phyloP scores from a whole-genome alignment of 2,329 filamentous ascomycete species.

The Nemania sp. region DNA sequence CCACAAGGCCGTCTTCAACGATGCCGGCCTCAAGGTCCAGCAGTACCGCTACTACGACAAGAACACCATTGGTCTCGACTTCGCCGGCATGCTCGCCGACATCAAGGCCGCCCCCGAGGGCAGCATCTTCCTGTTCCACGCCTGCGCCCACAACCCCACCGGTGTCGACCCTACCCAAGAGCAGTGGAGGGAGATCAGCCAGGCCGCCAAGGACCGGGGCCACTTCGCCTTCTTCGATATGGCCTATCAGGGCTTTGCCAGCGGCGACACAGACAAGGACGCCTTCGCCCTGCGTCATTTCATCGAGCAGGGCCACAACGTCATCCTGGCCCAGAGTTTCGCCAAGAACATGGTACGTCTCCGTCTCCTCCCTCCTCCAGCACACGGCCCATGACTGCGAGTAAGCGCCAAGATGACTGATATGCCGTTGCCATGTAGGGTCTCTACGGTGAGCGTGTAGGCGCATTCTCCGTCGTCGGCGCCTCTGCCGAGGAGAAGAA shows the following conservation, averaged over 20 bases:
- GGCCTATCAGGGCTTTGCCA: slow-evolving; percentile 98
- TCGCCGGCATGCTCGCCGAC: slow-evolving; percentile 88
- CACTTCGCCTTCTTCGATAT: slow-evolving; percentile 99
- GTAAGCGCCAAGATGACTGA: neutral
- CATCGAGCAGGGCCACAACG: slow-evolving; percentile 86
- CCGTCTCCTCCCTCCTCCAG: neutral
- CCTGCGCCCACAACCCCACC: slow-evolving; percentile 97
- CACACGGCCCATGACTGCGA: neutral
- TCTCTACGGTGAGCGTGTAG: slow-evolving; percentile 97
- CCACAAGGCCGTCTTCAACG: slow-evolving; percentile 94
- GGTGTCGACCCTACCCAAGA: slow-evolving; percentile 90
- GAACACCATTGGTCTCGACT: slow-evolving; percentile 97
- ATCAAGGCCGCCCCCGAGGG: slow-evolving; percentile 85
- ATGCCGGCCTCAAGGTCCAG: slow-evolving; percentile 87
- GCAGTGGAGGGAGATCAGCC: slow-evolving; percentile 91
- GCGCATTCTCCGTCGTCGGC: slow-evolving; percentile 92
- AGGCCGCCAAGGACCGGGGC: slow-evolving; percentile 79
- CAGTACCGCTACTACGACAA: slow-evolving; percentile 99
- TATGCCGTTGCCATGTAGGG: slow-evolving; percentile 58
- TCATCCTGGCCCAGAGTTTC: slow-evolving; percentile 89
- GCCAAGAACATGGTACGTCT: slow-evolving; percentile 93
- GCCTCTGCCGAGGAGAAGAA: slow-evolving; percentile 88
- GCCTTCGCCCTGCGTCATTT: slow-evolving; percentile 94
- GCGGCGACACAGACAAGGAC: slow-evolving; percentile 87
- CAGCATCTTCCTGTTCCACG: slow-evolving; percentile 92